These are phyloP conservation scores for Xylaria sp. DNA, from an alignment of 2,329 filamentous ascomycete genomes.

Conservation along the genomic window DNA sequence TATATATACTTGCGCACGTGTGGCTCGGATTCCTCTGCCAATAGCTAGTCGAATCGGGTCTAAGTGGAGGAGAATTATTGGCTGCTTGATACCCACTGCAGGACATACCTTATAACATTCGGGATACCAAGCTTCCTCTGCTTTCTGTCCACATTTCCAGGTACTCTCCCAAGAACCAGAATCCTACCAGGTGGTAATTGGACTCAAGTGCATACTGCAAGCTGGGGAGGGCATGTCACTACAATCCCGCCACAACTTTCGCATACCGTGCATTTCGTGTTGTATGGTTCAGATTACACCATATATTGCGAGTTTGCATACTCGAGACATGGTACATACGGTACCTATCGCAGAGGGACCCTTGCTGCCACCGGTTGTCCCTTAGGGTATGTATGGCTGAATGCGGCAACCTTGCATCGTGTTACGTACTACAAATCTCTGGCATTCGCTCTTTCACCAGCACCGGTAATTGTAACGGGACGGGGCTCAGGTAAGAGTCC, in stretches of 20 bases:
- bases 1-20: slow-evolving; percentile 12
- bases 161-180: background rate
- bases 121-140: background rate
- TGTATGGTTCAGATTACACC: slow-evolving; percentile 19
- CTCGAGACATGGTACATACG: slow-evolving; percentile 1
- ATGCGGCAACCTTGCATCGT: slow-evolving; percentile 33
- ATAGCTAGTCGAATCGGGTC: slow-evolving; percentile 15
- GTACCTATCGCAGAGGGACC: slow-evolving; percentile 1
- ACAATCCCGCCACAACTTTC: background rate
- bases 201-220: background rate
- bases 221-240: background rate
- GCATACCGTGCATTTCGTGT: slow-evolving; percentile 3
- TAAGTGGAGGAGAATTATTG: background rate
- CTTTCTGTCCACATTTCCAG: background rate
- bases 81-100: background rate
- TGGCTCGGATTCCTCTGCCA: background rate
- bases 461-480: slow-evolving; percentile 41
- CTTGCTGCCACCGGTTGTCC: slow-evolving; percentile 19
- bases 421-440: slow-evolving; percentile 47
- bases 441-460: slow-evolving; percentile 40
- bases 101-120: background rate
- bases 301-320: slow-evolving; percentile 14
- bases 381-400: slow-evolving; percentile 23
- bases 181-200: background rate
- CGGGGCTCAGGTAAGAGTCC: slow-evolving; percentile 35